Evolutionary conservation across 2,329 filamentous ascomycete genomes (phyloP).

Genomic region (Xylogone sp.): DNA sequence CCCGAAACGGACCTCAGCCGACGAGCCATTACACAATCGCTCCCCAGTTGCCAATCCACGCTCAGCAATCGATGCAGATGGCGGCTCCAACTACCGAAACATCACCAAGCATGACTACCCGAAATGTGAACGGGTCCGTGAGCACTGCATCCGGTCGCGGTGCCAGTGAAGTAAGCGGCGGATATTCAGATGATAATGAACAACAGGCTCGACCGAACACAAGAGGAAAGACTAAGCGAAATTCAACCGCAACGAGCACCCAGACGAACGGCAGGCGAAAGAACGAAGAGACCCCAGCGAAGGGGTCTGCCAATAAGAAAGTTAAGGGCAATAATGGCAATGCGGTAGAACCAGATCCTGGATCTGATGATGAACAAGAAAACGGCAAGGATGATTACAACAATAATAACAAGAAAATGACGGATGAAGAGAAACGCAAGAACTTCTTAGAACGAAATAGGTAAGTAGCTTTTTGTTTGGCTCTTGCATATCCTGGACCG

Average conservation of each 20-base stretch:
- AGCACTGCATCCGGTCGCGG: constrained; percentile 43
- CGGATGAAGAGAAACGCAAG: constrained; percentile 96
- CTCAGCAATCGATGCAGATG: constrained; percentile 20
- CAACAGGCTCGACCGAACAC: constrained; percentile 61
- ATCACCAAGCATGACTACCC: constrained; percentile 48
- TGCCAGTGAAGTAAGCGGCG: constrained; percentile 66
- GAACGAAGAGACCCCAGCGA: constrained; percentile 63
- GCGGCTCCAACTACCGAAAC: constrained; percentile 17
- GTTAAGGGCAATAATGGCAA: constrained; percentile 54
- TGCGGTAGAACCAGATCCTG: constrained; percentile 27
- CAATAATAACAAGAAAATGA: constrained; percentile 78
- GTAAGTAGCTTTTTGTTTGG: constrained; percentile 45
- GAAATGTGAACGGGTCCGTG: constrained; percentile 39
- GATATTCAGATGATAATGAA: constrained; percentile 69
- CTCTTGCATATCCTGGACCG: not conserved
- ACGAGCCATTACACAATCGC: constrained; percentile 24
- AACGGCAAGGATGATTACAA: constrained; percentile 53
- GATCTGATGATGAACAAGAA: constrained; percentile 31
- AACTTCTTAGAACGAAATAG: constrained; percentile 96
- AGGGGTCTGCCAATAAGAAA: constrained; percentile 68
- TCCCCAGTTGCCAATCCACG: constrained; percentile 25
- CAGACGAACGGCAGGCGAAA: constrained; percentile 70
- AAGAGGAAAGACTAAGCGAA: constrained; percentile 64
- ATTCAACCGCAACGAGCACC: constrained; percentile 35
- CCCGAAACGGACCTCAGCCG: constrained; percentile 52